These are phyloP conservation scores for Paraglomus brasilianum DNA, from an alignment of 192 early-diverging fungal species.

Conservation along the genomic window DNA sequence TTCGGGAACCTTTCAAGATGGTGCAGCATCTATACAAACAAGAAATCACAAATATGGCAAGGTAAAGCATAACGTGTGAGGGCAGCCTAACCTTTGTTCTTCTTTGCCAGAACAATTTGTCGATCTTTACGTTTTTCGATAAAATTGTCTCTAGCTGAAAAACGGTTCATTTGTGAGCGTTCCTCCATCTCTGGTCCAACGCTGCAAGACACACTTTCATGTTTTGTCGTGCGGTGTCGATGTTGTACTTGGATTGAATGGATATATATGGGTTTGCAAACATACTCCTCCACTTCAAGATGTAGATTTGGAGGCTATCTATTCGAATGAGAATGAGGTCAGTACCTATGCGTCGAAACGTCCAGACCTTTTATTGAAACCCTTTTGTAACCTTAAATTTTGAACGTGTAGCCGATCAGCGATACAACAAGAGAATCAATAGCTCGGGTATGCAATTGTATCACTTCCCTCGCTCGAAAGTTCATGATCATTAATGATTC, in stretches of 20 bases:
- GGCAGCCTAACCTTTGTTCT: constrained; percentile 47
- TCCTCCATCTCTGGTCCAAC: constrained; percentile 84
- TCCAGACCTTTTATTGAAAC: neutral
- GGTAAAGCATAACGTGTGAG: constrained; percentile 35
- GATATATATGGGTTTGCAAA: constrained; percentile 95
- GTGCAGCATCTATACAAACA: constrained; percentile 85
- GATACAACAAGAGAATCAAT: constrained; percentile 74
- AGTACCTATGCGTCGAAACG: neutral
- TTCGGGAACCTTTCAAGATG: constrained; percentile 83
- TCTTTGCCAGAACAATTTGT: constrained; percentile 72
- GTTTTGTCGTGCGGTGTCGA: constrained; percentile 89
- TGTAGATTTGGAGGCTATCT: constrained; percentile 78
- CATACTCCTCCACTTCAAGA: constrained; percentile 60
- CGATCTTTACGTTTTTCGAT: constrained; percentile 39
- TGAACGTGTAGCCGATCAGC: constrained; percentile 56
- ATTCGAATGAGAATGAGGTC: constrained; percentile 88
- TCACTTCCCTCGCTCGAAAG: constrained; percentile 73
- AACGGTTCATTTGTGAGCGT: constrained; percentile 76
- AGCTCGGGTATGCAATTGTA: constrained; percentile 88
- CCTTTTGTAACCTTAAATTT: constrained; percentile 9
- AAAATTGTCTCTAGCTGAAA: constrained; percentile 76
- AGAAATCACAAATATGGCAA: constrained; percentile 91
- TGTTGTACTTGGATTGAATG: constrained; percentile 92
- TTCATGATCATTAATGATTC: constrained; percentile 86
- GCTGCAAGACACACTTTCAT: constrained; percentile 94